These are phyloP conservation scores for Juncus effusus DNA, from an alignment of 176 grass and related monocot species.

Conservation along the genomic window DNA sequence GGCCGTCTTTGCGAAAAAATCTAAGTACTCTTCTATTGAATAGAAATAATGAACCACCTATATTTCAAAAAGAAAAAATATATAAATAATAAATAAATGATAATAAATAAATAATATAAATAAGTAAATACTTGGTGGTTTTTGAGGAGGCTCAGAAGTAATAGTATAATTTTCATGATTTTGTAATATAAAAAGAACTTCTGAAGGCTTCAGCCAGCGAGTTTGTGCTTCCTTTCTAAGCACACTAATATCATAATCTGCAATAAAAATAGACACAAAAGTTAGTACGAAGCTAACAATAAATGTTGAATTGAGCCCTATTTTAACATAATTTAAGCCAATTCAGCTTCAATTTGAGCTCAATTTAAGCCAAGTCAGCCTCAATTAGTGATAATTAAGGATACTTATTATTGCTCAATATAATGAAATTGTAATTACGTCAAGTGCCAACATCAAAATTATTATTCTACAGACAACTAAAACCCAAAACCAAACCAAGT, in stretches of 20 bases:
- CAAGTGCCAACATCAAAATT: no score
- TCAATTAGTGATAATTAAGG: no score
- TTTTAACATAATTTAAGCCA: neutral
- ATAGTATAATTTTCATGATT: conserved; percentile 71
- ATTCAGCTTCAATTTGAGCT: no score
- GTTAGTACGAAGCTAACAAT: neutral
- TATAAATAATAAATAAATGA: neutral
- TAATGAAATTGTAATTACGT: no score
- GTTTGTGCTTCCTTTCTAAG: conserved; percentile 62
- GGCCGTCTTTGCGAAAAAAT: conserved; percentile 92
- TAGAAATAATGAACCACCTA: conserved; percentile 94
- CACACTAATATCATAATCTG: conserved; percentile 83
- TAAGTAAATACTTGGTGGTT: conserved; percentile 59
- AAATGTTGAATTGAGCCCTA: neutral
- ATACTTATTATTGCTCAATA: no score
- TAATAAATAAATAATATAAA: no score
- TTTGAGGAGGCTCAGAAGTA: conserved; percentile 54
- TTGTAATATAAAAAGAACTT: conserved; percentile 80
- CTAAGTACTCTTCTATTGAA: conserved; percentile 84
- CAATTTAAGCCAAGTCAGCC: no score
- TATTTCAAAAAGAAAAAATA: conserved; percentile 9
- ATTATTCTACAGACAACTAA: no score
- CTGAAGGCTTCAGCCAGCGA: conserved; percentile 88
- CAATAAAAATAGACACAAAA: conserved; percentile 2
- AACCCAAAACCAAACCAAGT: no score